Evolutionary conservation across 169 alveolate species (phyloP).

Genomic region (Plasmodium inui): DNA sequence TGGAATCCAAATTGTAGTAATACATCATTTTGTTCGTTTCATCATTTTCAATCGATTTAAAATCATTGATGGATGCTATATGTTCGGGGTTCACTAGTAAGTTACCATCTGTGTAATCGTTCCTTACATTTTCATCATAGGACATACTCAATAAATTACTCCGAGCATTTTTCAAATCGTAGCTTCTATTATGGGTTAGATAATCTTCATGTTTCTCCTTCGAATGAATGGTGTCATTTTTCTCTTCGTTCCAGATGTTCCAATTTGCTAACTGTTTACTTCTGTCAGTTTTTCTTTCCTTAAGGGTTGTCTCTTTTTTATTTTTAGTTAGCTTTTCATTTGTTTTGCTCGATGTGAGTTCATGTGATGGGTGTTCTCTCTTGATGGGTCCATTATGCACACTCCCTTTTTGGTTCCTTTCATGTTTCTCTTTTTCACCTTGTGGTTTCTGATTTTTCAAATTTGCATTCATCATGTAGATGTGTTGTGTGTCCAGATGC

Average conservation of each 20-base stretch:
- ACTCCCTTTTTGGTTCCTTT: neutral
- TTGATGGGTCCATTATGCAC: neutral
- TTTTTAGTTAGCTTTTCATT: neutral
- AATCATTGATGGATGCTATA: neutral
- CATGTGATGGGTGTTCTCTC: neutral
- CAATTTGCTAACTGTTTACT: neutral
- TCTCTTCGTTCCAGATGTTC: neutral
- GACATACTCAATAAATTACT: neutral
- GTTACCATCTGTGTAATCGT: neutral
- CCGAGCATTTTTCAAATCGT: neutral
- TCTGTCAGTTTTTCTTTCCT: neutral
- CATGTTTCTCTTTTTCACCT: neutral
- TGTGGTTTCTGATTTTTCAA: neutral
- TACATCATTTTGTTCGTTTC: neutral
- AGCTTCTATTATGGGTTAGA: neutral
- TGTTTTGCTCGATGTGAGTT: neutral
- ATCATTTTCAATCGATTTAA: neutral
- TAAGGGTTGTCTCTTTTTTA: neutral
- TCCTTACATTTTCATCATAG: neutral
- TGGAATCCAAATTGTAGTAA: neutral
- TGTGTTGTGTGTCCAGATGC: neutral
- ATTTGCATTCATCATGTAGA: neutral
- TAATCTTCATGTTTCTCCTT: neutral
- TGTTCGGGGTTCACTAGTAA: neutral
- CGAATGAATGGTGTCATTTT: neutral